These are phyloP conservation scores for Stellera chamaejasme DNA, from an alignment of 345 rosid species.

Conservation along the genomic window DNA sequence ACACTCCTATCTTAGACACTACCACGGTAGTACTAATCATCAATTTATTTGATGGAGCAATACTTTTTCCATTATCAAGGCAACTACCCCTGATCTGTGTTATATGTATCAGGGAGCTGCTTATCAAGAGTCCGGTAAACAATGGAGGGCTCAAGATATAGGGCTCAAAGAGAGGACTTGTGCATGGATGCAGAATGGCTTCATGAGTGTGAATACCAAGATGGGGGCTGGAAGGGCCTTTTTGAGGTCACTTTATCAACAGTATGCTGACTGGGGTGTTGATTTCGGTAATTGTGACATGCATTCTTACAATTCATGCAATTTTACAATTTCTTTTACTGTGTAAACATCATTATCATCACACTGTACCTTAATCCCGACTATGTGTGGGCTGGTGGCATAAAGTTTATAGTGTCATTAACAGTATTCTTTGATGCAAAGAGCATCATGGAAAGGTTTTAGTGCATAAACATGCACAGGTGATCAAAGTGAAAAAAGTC, in stretches of 20 bases:
- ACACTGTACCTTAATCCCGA: too few species aligned
- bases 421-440: too few species aligned
- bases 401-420: too few species aligned
- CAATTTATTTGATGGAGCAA: background rate
- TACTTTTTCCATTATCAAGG: background rate
- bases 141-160: conserved; percentile 74
- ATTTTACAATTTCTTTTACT: too few species aligned
- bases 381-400: too few species aligned
- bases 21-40: conserved; percentile 43
- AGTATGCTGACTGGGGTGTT: conserved; percentile 90
- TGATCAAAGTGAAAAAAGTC: too few species aligned
- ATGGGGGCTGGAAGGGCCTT: conserved; percentile 78
- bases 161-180: conserved; percentile 80
- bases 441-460: too few species aligned
- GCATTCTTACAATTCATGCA: conserved; percentile 6
- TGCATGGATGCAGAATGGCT: conserved; percentile 87
- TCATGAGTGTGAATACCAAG: conserved; percentile 78
- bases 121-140: conserved; percentile 44
- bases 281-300: conserved; percentile 61
- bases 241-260: conserved; percentile 73
- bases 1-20: conserved; percentile 61
- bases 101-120: conserved; percentile 46
- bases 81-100: conserved; percentile 2
- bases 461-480: too few species aligned
- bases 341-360: too few species aligned